Evolutionary conservation across 306 rosid species (phyloP), one percentile per base, ranked within the genome.

Genomic region (Sechiopsis laciniata): DNA sequence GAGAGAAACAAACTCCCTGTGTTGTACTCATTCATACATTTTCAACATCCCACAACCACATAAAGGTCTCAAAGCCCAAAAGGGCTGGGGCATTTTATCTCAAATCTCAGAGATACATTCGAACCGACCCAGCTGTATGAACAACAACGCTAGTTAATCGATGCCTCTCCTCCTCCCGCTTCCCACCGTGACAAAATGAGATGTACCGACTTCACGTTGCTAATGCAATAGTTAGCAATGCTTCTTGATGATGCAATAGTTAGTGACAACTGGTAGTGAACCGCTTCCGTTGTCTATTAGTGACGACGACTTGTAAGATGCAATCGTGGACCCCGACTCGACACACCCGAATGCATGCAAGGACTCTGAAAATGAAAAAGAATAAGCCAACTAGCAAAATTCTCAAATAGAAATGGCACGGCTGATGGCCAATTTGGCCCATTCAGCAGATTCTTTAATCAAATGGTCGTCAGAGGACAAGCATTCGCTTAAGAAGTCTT

Each of bases 391-490:
- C 75, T 53, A 70, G 73, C 78, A 60, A 70, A 26, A 11, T 78
- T 87, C 84, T 91, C 88, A 89, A 86, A 81, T 83, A 73, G 90
- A 79, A 76, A 88, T 85, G 32, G 94, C 96, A 72, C 92, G 88
- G 76, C 87, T 85, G 80, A 91, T 84, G 50, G 96, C 91, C 79
- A 86, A 82, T 90, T 86, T 90, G 69, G 94, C 96, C 97, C 97
- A 91, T 72, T 91, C 97, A 0, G 96, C 97, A 20, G 97, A 84
- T 86, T 91, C 97, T 88, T 85, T 89, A 22, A 91, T 69, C 79
- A 84, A 84, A 80, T 74, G 94, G 77, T 91, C 97, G 22, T 89
- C 96, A 10, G 96, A 89, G 20, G 86, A 82, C 78, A 91, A 87
- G 75, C 97, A 91, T 72, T 91, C 97, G 35, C 82, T 88, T 77